phyloP scores from a whole-genome alignment of 2,329 filamentous ascomycete species.

The Colletotrichum somersetense region DNA sequence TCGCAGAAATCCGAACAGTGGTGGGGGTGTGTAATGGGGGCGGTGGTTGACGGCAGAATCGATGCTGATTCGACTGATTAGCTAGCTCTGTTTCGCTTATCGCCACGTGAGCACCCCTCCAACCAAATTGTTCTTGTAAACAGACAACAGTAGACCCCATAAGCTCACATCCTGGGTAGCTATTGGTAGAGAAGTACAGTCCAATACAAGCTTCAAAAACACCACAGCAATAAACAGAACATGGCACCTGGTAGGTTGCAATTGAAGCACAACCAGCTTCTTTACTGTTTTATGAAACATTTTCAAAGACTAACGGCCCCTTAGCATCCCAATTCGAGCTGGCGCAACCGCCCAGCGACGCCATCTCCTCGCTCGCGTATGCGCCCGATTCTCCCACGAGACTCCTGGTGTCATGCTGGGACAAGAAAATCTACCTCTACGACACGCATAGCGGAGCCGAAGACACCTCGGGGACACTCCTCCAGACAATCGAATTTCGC shows the following conservation, averaged over 20 bases:
- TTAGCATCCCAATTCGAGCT: slow-evolving; percentile 84
- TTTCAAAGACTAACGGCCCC: slow-evolving; percentile 41
- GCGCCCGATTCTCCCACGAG: slow-evolving; percentile 80
- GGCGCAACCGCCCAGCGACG: slow-evolving; percentile 84
- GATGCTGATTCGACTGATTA: slow-evolving; percentile 34
- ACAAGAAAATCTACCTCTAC: slow-evolving; percentile 91
- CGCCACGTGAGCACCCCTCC: slow-evolving; percentile 42
- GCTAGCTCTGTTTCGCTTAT: slow-evolving; percentile 33
- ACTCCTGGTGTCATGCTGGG: slow-evolving; percentile 95
- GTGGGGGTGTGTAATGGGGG: slow-evolving; percentile 55
- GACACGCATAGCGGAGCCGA: slow-evolving; percentile 72
- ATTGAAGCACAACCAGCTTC: neutral
- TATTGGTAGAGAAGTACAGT: slow-evolving; percentile 19
- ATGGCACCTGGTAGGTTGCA: slow-evolving; percentile 57
- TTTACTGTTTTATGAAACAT: neutral
- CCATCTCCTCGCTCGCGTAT: slow-evolving; percentile 88
- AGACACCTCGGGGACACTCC: slow-evolving; percentile 70
- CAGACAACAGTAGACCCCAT: slow-evolving; percentile 37
- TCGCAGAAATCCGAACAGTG: slow-evolving; percentile 48
- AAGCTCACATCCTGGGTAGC: slow-evolving; percentile 26
- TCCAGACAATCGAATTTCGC: slow-evolving; percentile 82
- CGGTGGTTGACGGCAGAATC: slow-evolving; percentile 51
- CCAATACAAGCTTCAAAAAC: slow-evolving; percentile 13
- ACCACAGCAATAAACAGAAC: slow-evolving; percentile 8
- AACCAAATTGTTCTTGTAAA: slow-evolving; percentile 40